Percentiles rank a stretch among this genome's conserved stretches.
phyloP scores from a whole-genome alignment of 495 filamentous ascomycete genomes.

The Annulohypoxylon nitens region DNA sequence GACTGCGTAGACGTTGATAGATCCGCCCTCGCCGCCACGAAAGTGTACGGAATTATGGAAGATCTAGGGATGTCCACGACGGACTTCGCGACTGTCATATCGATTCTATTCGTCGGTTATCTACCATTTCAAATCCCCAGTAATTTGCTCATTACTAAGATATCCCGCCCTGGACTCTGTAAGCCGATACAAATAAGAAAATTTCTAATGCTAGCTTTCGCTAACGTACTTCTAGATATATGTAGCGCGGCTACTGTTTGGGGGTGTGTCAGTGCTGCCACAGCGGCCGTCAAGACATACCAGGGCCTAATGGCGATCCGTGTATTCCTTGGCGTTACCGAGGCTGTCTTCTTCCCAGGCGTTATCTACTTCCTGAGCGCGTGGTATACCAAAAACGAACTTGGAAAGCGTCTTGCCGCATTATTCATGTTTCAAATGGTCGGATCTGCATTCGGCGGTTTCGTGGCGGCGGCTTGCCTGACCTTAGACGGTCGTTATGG shows the following conservation, averaged over 20 bases:
- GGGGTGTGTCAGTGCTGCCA: slow-evolving; percentile 3
- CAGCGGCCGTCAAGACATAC: slow-evolving; percentile 5
- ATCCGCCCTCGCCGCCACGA: not conserved
- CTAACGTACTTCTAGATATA: not conserved
- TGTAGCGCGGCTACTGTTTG: not conserved
- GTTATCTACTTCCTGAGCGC: slow-evolving; percentile 9
- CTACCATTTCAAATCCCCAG: slow-evolving; percentile 5
- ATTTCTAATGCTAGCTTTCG: too few species aligned
- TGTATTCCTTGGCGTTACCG: slow-evolving; percentile 4
- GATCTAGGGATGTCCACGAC: not conserved
- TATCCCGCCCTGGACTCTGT: slow-evolving; percentile 3
- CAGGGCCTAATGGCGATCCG: slow-evolving; percentile 1
- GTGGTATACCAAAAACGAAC: slow-evolving; percentile 10
- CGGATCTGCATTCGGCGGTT: slow-evolving; percentile 8
- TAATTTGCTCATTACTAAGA: not conserved
- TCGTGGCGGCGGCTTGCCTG: not conserved
- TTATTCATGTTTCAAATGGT: slow-evolving; percentile 16
- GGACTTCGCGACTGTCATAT: slow-evolving; percentile 8
- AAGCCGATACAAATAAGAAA: not conserved
- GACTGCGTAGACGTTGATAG: not conserved
- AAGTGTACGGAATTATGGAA: slow-evolving; percentile 10
- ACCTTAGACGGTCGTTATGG: slow-evolving; percentile 10
- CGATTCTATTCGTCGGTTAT: slow-evolving; percentile 4
- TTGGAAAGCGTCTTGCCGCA: slow-evolving; percentile 1
- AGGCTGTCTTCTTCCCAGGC: slow-evolving; percentile 2